phyloP scores from a whole-genome alignment of 2,329 filamentous ascomycete genomes.

The Alternaria gansuensis region DNA sequence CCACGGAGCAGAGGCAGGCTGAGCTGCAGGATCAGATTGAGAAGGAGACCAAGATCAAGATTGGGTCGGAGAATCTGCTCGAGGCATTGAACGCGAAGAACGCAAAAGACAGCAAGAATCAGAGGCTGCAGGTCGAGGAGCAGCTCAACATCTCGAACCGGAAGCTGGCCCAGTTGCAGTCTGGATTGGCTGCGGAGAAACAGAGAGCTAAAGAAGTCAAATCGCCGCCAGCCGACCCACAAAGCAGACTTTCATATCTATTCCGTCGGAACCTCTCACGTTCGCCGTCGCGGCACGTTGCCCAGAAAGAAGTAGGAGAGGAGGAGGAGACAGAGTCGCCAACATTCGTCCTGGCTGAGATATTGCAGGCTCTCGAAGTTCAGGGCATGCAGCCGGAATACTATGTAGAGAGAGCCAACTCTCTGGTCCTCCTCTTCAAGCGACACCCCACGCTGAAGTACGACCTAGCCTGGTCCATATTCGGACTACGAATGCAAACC shows the following conservation, averaged over 20 bases:
- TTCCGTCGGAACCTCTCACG: constrained; percentile 66
- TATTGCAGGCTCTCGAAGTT: constrained; percentile 86
- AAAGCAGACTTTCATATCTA: constrained; percentile 64
- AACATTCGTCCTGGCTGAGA: constrained; percentile 88
- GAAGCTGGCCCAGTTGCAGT: constrained; percentile 68
- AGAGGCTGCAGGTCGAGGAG: constrained; percentile 68
- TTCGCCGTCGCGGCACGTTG: constrained; percentile 59
- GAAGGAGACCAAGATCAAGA: constrained; percentile 97
- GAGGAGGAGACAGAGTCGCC: constrained; percentile 81
- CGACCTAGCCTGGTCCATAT: constrained; percentile 94
- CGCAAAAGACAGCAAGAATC: constrained; percentile 87
- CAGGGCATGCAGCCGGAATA: constrained; percentile 91
- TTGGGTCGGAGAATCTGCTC: constrained; percentile 96
- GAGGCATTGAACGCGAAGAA: constrained; percentile 95
- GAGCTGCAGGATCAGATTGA: constrained; percentile 84
- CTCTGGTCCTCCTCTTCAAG: constrained; percentile 95
- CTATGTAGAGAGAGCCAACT: constrained; percentile 92
- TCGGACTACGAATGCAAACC: constrained; percentile 90
- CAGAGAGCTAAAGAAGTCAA: constrained; percentile 65
- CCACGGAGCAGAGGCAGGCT: constrained; percentile 76
- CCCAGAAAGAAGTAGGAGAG: constrained; percentile 68
- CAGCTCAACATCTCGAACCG: constrained; percentile 90
- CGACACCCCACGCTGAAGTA: constrained; percentile 93
- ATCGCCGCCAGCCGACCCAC: constrained; percentile 56
- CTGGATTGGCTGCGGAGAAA: constrained; percentile 68